Base-by-base conservation (phyloP, 2,329 filamentous ascomycete genomes). In the Ophiostoma perfectum region DNA sequence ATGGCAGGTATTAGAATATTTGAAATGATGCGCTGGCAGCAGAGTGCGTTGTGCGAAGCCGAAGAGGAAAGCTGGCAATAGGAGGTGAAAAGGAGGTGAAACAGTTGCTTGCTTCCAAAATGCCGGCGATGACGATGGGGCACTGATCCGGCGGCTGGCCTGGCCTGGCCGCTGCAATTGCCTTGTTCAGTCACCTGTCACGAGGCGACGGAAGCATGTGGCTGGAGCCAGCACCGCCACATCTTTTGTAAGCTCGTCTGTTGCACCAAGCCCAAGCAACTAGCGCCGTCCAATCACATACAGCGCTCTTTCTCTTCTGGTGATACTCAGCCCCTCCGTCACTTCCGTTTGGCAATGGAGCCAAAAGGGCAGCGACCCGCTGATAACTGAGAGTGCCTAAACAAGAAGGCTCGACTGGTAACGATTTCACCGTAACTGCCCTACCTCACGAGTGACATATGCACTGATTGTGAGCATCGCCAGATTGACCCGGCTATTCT, bases 271-370 rank as follows among this genome's bases (percentile, higher is more conserved):
- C n/a, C 16, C 47, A 52, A 36, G 52, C 36, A 58, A 39, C 8
- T 63, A 41, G 60, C 39, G 38, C 16, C 60, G 18, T 42, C 38
- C 27, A 63, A 41, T 42, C 36, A 58, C 64, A 6, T 44, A 36
- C 27, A 27, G 27, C 27, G 60, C 60, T 58, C 41, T 18, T 62
- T 42, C 49, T 41, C 14, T 39, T 11, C 39, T 12, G 41, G 38
- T 5, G 60, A 63, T 63, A 60, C 66, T 67, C 52, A 70, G 68
- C 68, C 68, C 68, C 66, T 66, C 68, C 68, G 68, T 67, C n/a
- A 42, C 68, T 70, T 70, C 68, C 68, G 68, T 42, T 5, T 6
- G 39, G 38, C n/a, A 14, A 14, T 27, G 49, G 55, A 18, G 27
- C 27, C 55, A 14, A 38, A 14, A 38, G 38, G 55, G 55, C 27